These are phyloP conservation scores for Ilex paraguariensis DNA, from an alignment of 305 asterid genomes.

Conservation along the genomic window DNA sequence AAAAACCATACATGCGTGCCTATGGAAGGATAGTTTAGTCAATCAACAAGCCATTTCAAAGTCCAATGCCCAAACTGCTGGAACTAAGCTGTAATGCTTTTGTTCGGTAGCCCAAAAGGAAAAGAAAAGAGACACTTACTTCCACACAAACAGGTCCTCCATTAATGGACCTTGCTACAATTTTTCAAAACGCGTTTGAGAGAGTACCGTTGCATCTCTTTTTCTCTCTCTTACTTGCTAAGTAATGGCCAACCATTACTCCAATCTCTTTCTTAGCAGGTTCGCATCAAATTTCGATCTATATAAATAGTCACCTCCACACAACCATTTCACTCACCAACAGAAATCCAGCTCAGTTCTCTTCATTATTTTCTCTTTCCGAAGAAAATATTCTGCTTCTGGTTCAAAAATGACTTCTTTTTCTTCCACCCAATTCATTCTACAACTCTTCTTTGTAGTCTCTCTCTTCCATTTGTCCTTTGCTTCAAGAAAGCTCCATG, in stretches of 20 bases:
- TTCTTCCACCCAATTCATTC: not conserved
- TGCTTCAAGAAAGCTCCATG: constrained; percentile 26
- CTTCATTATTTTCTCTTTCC: too few relatives aligned
- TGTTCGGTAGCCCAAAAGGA: constrained; percentile 6
- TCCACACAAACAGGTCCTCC: too few relatives aligned
- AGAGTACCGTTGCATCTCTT: constrained; percentile 6
- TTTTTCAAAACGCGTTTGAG: constrained; percentile 13
- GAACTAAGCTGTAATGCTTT: constrained; percentile 38
- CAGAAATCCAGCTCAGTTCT: not conserved
- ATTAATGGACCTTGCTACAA: too few relatives aligned
- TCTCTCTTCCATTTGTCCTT: constrained; percentile 21
- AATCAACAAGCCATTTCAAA: constrained; percentile 4
- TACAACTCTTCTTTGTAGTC: constrained; percentile 20
- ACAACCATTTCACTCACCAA: not conserved
- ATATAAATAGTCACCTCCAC: constrained; percentile 9
- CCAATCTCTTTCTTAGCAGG: constrained; percentile 13
- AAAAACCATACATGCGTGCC: too few relatives aligned
- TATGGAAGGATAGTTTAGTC: constrained; percentile 13
- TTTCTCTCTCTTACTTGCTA: not conserved
- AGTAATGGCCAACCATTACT: not conserved
- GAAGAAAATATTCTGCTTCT: not conserved
- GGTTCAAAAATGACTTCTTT: constrained; percentile 26
- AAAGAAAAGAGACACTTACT: too few relatives aligned
- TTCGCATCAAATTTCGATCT: not conserved
- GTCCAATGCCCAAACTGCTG: constrained; percentile 20